Percentiles rank a stretch among this genome's conserved stretches.
Conservation (phyloP, 2,329 filamentous ascomycete genomes). For the Aureobasidium pullulans region DNA sequence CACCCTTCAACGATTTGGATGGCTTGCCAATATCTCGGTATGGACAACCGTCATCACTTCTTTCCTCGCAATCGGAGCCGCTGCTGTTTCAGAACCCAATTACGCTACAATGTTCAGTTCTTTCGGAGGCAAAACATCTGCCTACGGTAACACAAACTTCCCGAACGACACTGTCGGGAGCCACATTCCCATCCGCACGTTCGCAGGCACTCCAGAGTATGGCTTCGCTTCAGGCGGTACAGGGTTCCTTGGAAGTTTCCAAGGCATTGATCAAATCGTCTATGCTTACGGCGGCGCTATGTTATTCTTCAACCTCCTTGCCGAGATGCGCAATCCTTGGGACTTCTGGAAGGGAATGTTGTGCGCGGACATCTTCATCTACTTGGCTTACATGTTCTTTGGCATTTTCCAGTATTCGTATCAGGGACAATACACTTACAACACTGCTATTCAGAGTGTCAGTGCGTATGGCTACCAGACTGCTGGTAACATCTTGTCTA, state of each 20-base stretch:
- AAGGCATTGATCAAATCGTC: slow-evolving; percentile 45
- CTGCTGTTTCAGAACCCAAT: slow-evolving; percentile 44
- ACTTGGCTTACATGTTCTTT: slow-evolving; percentile 41
- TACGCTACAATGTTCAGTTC: slow-evolving; percentile 27
- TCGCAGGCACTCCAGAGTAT: slow-evolving; percentile 31
- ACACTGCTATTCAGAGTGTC: slow-evolving; percentile 36
- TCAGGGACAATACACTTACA: slow-evolving; percentile 42
- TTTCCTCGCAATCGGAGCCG: slow-evolving; percentile 44
- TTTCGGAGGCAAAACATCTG: slow-evolving; percentile 2
- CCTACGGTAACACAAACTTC: slow-evolving; percentile 12
- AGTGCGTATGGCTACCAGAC: slow-evolving; percentile 32
- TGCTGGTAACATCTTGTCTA: slow-evolving; percentile 34
- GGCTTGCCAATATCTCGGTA: slow-evolving; percentile 49
- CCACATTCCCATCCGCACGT: slow-evolving; percentile 28
- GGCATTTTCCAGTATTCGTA: slow-evolving; percentile 42
- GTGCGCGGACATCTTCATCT: slow-evolving; percentile 43
- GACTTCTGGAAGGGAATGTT: slow-evolving; percentile 44
- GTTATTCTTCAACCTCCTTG: slow-evolving; percentile 52
- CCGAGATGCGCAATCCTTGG: slow-evolving; percentile 43
- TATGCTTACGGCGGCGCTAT: slow-evolving; percentile 52
- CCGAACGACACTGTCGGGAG: slow-evolving; percentile 8
- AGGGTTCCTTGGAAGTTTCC: slow-evolving; percentile 39
- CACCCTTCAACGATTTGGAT: slow-evolving; percentile 47
- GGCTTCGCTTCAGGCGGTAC: slow-evolving; percentile 24
- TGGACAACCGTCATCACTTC: slow-evolving; percentile 50